Base-by-base conservation (phyloP, 208 protist genomes). In the Wallacemonas collosoma region DNA sequence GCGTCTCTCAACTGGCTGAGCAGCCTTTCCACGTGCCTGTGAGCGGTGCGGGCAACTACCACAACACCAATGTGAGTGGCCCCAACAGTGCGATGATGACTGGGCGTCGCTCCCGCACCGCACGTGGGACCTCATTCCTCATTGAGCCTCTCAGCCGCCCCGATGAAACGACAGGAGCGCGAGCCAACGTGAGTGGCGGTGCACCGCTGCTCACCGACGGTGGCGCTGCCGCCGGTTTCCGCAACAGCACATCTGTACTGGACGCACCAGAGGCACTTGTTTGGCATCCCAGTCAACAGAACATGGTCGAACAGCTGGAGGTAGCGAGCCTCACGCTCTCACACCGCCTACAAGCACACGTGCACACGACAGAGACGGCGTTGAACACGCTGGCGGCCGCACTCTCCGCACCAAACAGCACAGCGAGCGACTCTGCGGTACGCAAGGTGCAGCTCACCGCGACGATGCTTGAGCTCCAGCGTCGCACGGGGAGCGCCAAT, bases 401-500 rank as follows among this genome's bases (percentile, higher is more conserved):
- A 4, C 11, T 82, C 45, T 64, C 74, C 38, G 62, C 76, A 2
- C 63, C 68, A 35, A 54, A 43, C 6, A 61, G 75, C 43, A 72
- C 64, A 2, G 53, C 64, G 41, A 65, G 55, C 2, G 61, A 55
- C 11, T 71, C 82, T 2, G 66, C 76, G 45, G 55, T 60, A 8
- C 75, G 75, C 39, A 79, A 78, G 41, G 58, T 84, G 40, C 72
- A 83, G 54, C 62, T 93, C 35, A 61, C 76, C 15, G 73, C 79
- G 45, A 86, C 77, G 2, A 63, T 78, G 11, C 75, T 78, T 8
- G 80, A 88, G 71, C 72, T 93, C 75, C 87, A 93, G 40, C 75
- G 79, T 9, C 87, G 82, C 48, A 85, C 80, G 40, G 77, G 75
- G 1, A 69, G 75, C 1, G 64, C 83, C 35, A 88, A 80, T 1